Evolutionary conservation across 2,329 filamentous ascomycete species (phyloP).

Genomic region (Penicillium sp.): DNA sequence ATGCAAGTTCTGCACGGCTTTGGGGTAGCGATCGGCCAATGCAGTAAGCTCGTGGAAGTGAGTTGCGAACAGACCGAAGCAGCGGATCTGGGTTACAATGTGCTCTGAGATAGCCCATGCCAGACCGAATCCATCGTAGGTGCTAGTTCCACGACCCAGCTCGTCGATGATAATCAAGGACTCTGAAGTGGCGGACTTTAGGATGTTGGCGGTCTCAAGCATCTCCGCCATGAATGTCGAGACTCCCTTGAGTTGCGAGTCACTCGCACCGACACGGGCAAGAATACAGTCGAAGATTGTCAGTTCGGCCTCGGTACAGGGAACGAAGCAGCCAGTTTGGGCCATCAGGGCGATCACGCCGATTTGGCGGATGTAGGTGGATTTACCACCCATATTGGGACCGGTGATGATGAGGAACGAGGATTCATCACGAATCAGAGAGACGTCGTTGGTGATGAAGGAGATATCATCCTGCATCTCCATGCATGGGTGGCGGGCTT

Average conservation of each 20-base stretch:
- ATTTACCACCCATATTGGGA: slow-evolving; percentile 99
- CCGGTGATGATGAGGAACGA: slow-evolving; percentile 96
- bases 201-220: slow-evolving; percentile 96
- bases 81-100: slow-evolving; percentile 90
- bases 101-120: slow-evolving; percentile 99
- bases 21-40: slow-evolving; percentile 72
- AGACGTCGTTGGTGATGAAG: slow-evolving; percentile 97
- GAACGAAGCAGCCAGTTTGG: slow-evolving; percentile 93
- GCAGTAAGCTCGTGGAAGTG: slow-evolving; percentile 98
- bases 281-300: slow-evolving; percentile 97
- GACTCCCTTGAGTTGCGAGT: slow-evolving; percentile 95
- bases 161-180: slow-evolving; percentile 98
- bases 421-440: slow-evolving; percentile 68
- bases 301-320: slow-evolving; percentile 81
- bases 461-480: slow-evolving; percentile 98
- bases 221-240: slow-evolving; percentile 99
- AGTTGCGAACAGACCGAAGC: slow-evolving; percentile 91
- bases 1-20: slow-evolving; percentile 84
- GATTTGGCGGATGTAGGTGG: slow-evolving; percentile 95
- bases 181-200: slow-evolving; percentile 92
- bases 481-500: slow-evolving; percentile 93
- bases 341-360: slow-evolving; percentile 97
- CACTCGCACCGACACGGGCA: slow-evolving; percentile 88
- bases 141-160: slow-evolving; percentile 90
- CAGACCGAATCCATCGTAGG: slow-evolving; percentile 97